Conservation (phyloP, 306 rosid genomes). For the Hippophae rhamnoides region DNA sequence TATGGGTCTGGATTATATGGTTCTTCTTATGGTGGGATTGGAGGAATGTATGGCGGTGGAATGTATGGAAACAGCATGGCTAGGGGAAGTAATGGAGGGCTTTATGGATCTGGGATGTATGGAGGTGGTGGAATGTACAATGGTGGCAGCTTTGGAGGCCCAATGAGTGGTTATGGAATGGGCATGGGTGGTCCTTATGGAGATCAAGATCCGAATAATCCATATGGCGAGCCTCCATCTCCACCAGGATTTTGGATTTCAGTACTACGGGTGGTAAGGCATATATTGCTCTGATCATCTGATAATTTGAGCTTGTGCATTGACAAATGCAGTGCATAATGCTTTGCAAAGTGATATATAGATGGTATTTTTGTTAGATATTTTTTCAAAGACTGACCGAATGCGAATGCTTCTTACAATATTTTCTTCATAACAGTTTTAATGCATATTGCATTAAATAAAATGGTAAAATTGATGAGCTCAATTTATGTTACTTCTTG, state of each 20-base stretch:
- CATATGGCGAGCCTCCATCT: constrained; percentile 74
- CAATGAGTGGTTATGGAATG: constrained; percentile 84
- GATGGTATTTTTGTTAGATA: too few relatives aligned
- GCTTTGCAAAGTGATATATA: background rate
- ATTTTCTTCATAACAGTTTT: too few relatives aligned
- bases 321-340: constrained; percentile 11
- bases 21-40: constrained; percentile 39
- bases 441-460: too few relatives aligned
- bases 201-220: constrained; percentile 89
- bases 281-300: constrained; percentile 7
- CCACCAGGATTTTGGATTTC: constrained; percentile 97
- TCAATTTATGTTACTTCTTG: too few relatives aligned
- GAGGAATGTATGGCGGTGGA: constrained; percentile 73
- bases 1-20: constrained; percentile 61
- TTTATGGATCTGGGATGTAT: constrained; percentile 79
- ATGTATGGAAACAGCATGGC: constrained; percentile 75
- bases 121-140: constrained; percentile 93
- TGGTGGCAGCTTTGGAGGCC: constrained; percentile 67
- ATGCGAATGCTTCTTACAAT: too few relatives aligned
- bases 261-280: constrained; percentile 70
- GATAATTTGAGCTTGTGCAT: constrained; percentile 9
- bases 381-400: too few relatives aligned
- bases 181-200: constrained; percentile 89
- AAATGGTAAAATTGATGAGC: too few relatives aligned
- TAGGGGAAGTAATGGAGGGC: constrained; percentile 61